Base-by-base conservation (phyloP, 2,329 filamentous ascomycete genomes). In the Pezicula carpinea region DNA sequence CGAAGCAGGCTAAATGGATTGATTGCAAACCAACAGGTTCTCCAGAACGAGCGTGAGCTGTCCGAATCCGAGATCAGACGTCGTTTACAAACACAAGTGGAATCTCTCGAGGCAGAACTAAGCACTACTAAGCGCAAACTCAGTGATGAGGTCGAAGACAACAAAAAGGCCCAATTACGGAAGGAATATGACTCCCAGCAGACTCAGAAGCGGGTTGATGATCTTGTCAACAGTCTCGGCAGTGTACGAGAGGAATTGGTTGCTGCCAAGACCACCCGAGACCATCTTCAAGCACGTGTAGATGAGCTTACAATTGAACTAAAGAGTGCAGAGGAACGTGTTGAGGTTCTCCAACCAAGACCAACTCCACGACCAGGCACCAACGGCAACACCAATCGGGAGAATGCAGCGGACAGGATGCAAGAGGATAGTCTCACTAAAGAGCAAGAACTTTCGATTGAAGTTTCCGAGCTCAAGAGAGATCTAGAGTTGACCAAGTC, bases 181-280 rank as follows among this genome's bases (percentile, higher is more conserved):
- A 90, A 95, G 59, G 92, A 97, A 61, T 96, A 88, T 53, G 93
- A 99, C 51, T 80, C 85, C 35, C 85, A 89, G 55, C 89, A 97
- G 64, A 83, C 80, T 43, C 89, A 96, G 64, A 93, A 90, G 66
- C 83, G 91, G 43, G 93, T 97, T 51, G 92, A 99, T 56, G 92
- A 97, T 60, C 79, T 99, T 39, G 85, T 92, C 53, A 75, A 83
- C 26, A 92, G 82, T 58, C 73, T 96, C 34, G 78, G 88, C 56
- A 82, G 89, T 51, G 82, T 85, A 43, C 88, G 92, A 38, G 91
- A 97, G 65, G 90, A 96, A 58, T 79, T 95, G 43, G 82, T 93
- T 39, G 83, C 85, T 21, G 82, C 85, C 19, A 96, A 95, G 73
- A 96, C 92, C 1, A 87, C 82, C 39, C 83, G 87, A 40, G 92